phyloP scores from a whole-genome alignment of 306 rosid genomes.

The Trifolium fragiferum region DNA sequence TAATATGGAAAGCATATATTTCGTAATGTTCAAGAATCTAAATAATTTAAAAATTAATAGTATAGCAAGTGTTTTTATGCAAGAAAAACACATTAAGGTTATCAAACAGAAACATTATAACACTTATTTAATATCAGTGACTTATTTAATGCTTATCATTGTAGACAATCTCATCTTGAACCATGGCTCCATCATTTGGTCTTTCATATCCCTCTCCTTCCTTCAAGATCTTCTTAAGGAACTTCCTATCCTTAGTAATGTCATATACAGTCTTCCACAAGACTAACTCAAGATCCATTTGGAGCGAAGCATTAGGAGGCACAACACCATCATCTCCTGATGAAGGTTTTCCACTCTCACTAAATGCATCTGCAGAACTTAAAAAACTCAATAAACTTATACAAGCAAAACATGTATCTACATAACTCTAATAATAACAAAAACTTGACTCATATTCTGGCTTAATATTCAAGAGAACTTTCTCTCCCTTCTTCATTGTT shows the following conservation, averaged over 20 bases:
- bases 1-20: conserved; percentile 18
- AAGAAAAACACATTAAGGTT: conserved; percentile 11
- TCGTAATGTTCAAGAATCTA: conserved; percentile 21
- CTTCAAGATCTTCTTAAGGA: conserved; percentile 81
- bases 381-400: too few species aligned
- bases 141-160: too few species aligned
- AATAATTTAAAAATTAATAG: conserved; percentile 11
- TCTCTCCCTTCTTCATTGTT: conserved; percentile 94
- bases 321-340: too few species aligned
- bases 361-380: too few species aligned
- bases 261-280: too few species aligned
- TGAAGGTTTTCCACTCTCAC: too few species aligned
- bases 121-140: conserved; percentile 15
- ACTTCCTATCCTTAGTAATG: too few species aligned
- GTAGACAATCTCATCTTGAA: too few species aligned
- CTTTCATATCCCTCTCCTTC: conserved; percentile 93
- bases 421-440: too few species aligned
- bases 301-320: too few species aligned
- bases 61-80: conserved; percentile 7
- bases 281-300: too few species aligned
- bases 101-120: conserved; percentile 8
- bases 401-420: too few species aligned
- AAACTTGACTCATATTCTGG: conserved; percentile 80
- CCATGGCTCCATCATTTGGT: conserved; percentile 86
- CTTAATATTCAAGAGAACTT: conserved; percentile 73